Conservation (phyloP, 1,139 yeast genomes). For the Lodderomyces margitis region DNA sequence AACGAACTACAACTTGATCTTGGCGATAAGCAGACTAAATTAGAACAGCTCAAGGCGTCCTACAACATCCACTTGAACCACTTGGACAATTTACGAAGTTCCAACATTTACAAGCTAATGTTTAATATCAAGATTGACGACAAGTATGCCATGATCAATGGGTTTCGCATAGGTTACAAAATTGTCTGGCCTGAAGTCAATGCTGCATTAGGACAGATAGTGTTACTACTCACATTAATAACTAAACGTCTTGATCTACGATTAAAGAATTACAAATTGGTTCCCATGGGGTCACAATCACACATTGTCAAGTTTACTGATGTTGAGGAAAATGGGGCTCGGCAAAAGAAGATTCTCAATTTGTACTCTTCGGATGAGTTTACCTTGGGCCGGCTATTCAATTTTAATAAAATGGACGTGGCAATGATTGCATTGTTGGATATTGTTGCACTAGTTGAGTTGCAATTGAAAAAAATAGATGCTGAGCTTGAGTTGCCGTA, state of each 20-base stretch:
- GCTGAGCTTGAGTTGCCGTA: conserved; percentile 72
- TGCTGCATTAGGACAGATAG: conserved; percentile 87
- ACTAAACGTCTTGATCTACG: conserved; percentile 54
- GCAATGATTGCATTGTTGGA: conserved; percentile 77
- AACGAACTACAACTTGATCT: conserved; percentile 56
- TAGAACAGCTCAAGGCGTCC: conserved; percentile 60
- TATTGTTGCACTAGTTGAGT: conserved; percentile 57
- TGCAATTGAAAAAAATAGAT: conserved; percentile 47
- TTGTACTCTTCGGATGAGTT: conserved; percentile 66
- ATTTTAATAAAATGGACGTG: conserved; percentile 67
- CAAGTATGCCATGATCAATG: conserved; percentile 84
- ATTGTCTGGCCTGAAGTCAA: conserved; percentile 92
- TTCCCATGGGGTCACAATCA: conserved; percentile 86
- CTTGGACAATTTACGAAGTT: conserved; percentile 65
- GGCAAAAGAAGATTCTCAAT: conserved; percentile 35
- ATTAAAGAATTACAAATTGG: conserved; percentile 58
- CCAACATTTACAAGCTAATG: conserved; percentile 79
- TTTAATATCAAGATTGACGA: conserved; percentile 78
- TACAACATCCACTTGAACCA: conserved; percentile 62
- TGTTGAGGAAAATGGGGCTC: conserved; percentile 22
- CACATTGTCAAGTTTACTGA: conserved; percentile 56
- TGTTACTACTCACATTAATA: conserved; percentile 66
- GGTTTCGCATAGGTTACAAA: conserved; percentile 69
- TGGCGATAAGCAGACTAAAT: conserved; percentile 45
- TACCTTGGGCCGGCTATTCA: conserved; percentile 65